phyloP scores from a whole-genome alignment of 306 rosid species.

The Lathyrus sativus region DNA sequence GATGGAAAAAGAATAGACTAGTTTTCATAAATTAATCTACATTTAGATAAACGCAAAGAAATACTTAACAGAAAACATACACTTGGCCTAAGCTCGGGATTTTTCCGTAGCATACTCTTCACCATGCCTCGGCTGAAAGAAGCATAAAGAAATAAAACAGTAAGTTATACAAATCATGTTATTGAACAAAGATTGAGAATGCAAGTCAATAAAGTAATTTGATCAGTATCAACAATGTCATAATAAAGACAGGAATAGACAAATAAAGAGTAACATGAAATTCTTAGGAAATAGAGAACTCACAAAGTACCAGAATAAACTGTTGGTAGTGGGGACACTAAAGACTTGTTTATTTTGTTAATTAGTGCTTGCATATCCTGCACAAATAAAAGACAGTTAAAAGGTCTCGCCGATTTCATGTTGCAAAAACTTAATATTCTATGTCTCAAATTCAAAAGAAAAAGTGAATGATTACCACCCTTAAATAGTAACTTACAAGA shows the following conservation, averaged over 20 bases:
- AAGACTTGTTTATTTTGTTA: constrained; percentile 91
- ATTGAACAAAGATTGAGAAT: constrained; percentile 16
- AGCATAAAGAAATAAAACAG: constrained; percentile 27
- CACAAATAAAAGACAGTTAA: constrained; percentile 39
- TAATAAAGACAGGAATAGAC: background rate
- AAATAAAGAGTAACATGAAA: background rate
- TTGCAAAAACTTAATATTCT: constrained; percentile 1
- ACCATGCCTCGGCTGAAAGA: constrained; percentile 86
- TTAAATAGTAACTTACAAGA: constrained; percentile 63
- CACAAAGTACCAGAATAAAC: constrained; percentile 85
- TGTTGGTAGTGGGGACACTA: constrained; percentile 95
- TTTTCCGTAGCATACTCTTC: constrained; percentile 95
- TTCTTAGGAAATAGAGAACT: constrained; percentile 44
- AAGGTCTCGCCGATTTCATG: background rate
- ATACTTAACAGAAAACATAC: constrained; percentile 55
- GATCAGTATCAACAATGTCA: background rate
- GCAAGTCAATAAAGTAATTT: constrained; percentile 20
- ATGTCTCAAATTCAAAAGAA: constrained; percentile 16
- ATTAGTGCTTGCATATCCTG: constrained; percentile 96
- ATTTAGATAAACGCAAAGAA: constrained; percentile 8
- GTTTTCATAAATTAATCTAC: constrained; percentile 13
- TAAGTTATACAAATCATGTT: constrained; percentile 24
- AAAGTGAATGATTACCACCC: background rate
- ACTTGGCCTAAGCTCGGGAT: constrained; percentile 94
- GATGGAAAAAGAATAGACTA: constrained; percentile 1